Evolutionary conservation across 768 basidiomycete genomes (phyloP), one percentile per base, ranked within the genome.

Genomic region (Leccinum pellstonianum): DNA sequence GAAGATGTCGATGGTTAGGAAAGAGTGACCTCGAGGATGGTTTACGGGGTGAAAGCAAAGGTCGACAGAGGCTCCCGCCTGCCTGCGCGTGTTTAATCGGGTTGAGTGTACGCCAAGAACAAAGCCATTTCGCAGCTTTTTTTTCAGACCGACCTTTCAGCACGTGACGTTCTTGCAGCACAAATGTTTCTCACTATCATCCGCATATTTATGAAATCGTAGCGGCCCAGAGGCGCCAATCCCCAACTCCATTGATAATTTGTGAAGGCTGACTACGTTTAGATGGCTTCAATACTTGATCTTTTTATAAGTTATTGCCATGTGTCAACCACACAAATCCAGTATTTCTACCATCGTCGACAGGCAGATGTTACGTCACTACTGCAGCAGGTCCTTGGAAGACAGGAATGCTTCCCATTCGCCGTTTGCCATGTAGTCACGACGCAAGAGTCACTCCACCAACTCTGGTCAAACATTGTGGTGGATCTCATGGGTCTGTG

Each of bases 401-500:
- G 95, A 96, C 6, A 99, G 78, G 83, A 99, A 99, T 3, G 97
- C 98, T 77, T 99, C 97, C 97, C 97, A 99, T 50, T 96, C 95
- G 6, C 95, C 96, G 70, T 98, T 98, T 29, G 97, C 97, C 3
- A 91, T 79, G 73, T 99, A 99, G 72, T 99, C 97, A 49, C 97
- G 83, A 58, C 97, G 85, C 35, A 99, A 86, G 5, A 99, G 86
- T 74, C 31, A 31, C 31, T 99, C 97, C 54, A 97, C 91, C 15
- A 91, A 90, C 71, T 96, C 92, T 60, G 95, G 95, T 21, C 95
- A 86, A 51, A 98, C 92, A 77, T 96, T 95, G 79, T 97, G 89
- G 72, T 99, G 97, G 51, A 99, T 98, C 76, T 99, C 97, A 74
- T 98, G 95, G 60, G 98, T 91, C 94, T 96, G 67, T 19, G 31